A percentile compares a stretch with the other conserved stretches of the same genome.
Evolutionary conservation across 2,329 filamentous ascomycete genomes (phyloP).

Genomic region (Cladosporium sp.): DNA sequence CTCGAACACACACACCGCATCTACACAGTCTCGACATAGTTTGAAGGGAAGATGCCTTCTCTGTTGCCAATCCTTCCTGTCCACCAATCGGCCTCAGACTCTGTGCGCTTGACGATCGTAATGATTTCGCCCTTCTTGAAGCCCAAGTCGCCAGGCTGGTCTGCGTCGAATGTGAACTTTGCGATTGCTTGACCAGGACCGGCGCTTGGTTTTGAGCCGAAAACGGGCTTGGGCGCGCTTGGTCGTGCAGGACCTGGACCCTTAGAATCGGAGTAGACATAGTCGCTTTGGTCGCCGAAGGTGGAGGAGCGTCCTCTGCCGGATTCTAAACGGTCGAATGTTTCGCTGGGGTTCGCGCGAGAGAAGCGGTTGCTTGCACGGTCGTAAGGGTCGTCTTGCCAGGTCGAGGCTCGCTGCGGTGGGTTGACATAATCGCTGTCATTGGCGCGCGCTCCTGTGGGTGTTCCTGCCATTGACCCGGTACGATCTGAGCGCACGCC

Average conservation of each 20-base stretch:
- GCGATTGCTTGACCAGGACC: conserved; percentile 77
- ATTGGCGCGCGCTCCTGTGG: conserved; percentile 16
- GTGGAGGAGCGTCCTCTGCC: conserved; percentile 33
- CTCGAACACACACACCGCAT: not conserved
- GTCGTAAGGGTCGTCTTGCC: conserved; percentile 73
- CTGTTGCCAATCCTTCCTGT: conserved; percentile 80
- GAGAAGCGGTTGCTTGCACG: conserved; percentile 45
- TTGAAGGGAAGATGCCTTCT: conserved; percentile 79
- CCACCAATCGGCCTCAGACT: conserved; percentile 96
- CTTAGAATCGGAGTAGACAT: conserved; percentile 50
- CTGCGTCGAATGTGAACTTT: conserved; percentile 88
- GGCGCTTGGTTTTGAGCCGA: conserved; percentile 49
- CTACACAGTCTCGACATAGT: conserved; percentile 28
- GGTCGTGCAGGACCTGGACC: conserved; percentile 65
- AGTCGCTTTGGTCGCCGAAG: conserved; percentile 43
- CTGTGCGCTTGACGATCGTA: conserved; percentile 88
- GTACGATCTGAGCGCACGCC: conserved; percentile 51
- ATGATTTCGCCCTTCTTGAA: conserved; percentile 98
- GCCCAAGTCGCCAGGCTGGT: conserved; percentile 84
- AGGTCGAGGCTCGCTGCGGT: conserved; percentile 62
- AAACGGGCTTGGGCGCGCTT: conserved; percentile 83
- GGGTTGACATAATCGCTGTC: conserved; percentile 45
- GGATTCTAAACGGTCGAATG: conserved; percentile 43
- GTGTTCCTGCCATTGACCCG: conserved; percentile 20
- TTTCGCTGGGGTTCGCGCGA: conserved; percentile 46